Percentiles rank a stretch among this genome's conserved stretches.
Conservation (phyloP, 2,329 filamentous ascomycete species). For the Cryphonectria japonica region DNA sequence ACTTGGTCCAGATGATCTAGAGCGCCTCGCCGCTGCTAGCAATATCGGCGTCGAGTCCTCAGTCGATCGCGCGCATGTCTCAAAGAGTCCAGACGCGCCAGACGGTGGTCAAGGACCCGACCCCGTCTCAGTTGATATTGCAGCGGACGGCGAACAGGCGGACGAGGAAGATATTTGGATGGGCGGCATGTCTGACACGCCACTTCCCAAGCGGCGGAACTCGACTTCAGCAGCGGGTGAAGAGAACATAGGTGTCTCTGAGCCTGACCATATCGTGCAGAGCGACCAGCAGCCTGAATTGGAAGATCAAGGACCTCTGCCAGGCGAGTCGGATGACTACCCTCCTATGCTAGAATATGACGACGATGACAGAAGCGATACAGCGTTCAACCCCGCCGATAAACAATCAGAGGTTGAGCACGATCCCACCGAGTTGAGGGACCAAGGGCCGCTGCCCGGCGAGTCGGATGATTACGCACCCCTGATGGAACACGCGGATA, state of each 20-base stretch:
- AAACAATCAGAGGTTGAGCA: background rate
- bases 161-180: conserved; percentile 32
- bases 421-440: conserved; percentile 13
- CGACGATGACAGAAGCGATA: background rate
- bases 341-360: conserved; percentile 7
- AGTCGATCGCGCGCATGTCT: background rate
- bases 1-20: conserved; percentile 34
- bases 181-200: conserved; percentile 28
- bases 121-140: background rate
- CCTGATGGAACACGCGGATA: conserved; percentile 26
- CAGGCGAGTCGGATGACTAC: conserved; percentile 22
- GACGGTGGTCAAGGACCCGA: background rate
- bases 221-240: background rate
- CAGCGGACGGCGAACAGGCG: conserved; percentile 15
- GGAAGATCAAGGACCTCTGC: conserved; percentile 19
- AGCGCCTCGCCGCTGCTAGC: conserved; percentile 29
- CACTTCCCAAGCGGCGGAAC: background rate
- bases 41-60: background rate
- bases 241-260: conserved; percentile 10
- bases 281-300: conserved; percentile 11
- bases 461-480: conserved; percentile 23
- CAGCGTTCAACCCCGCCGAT: background rate
- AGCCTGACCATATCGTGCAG: background rate
- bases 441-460: conserved; percentile 18
- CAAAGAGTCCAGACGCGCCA: background rate